phyloP scores from a whole-genome alignment of 257 asterid species.

The Nicotiana tomentosiformis region DNA sequence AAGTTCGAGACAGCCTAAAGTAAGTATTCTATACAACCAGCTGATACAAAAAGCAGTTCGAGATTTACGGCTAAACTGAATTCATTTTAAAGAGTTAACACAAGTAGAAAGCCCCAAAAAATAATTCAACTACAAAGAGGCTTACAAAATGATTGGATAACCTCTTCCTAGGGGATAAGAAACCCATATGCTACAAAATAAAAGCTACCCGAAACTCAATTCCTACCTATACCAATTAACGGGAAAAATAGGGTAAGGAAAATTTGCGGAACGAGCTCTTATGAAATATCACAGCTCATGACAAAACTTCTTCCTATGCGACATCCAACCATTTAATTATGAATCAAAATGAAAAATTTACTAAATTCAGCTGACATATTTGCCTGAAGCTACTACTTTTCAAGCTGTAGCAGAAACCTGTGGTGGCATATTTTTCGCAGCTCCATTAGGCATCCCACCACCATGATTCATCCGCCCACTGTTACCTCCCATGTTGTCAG shows the following conservation, averaged over 20 bases:
- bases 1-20: background rate
- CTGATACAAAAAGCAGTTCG: background rate
- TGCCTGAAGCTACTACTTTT: background rate
- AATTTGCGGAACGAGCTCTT: background rate
- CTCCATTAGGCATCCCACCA: slow-evolving; percentile 27
- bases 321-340: background rate
- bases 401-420: slow-evolving; percentile 12
- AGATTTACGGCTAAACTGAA: background rate
- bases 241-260: background rate
- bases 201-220: slow-evolving; percentile 25
- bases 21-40: background rate
- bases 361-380: background rate
- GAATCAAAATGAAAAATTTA: background rate
- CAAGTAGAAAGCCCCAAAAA: background rate
- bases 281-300: background rate
- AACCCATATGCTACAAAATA: slow-evolving; percentile 8
- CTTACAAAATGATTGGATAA: background rate
- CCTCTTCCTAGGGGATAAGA: background rate
- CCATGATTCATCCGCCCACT: slow-evolving; percentile 34
- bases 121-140: background rate
- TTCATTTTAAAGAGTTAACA: background rate
- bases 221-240: slow-evolving; percentile 12
- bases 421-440: slow-evolving; percentile 17
- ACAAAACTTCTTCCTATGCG: background rate
- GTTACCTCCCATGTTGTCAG: slow-evolving; percentile 25